Evolutionary conservation across 2,329 filamentous ascomycete species (phyloP).

Genomic region (Claviceps quebecensis): DNA sequence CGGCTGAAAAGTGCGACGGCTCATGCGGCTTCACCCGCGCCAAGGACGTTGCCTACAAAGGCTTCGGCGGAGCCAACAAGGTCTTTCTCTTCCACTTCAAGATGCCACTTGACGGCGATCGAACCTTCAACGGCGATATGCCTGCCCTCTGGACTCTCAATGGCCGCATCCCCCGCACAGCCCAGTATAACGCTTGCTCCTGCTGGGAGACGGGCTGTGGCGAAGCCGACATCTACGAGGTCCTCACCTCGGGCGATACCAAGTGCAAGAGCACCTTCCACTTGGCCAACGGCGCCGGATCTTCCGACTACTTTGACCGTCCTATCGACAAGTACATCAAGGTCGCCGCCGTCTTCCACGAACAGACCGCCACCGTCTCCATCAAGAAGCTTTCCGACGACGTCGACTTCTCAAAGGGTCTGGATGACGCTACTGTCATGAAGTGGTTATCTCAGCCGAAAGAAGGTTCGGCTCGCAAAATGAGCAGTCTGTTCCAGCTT

Average conservation of each 20-base stretch:
- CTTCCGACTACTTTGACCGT: slow-evolving; percentile 58
- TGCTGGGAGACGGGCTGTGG: slow-evolving; percentile 59
- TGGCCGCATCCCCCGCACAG: slow-evolving; percentile 53
- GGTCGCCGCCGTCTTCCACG: slow-evolving; percentile 48
- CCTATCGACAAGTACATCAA: slow-evolving; percentile 46
- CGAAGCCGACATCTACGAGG: slow-evolving; percentile 64
- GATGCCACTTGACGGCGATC: slow-evolving; percentile 49
- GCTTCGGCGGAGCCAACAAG: slow-evolving; percentile 56
- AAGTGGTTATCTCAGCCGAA: slow-evolving; percentile 16
- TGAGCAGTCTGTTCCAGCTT: slow-evolving; percentile 14
- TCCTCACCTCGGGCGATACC: slow-evolving; percentile 48
- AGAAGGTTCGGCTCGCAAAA: slow-evolving; percentile 1
- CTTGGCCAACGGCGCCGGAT: slow-evolving; percentile 46
- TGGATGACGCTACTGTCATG: slow-evolving; percentile 25
- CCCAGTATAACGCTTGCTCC: slow-evolving; percentile 57
- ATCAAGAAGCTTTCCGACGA: slow-evolving; percentile 37
- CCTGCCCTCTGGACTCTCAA: slow-evolving; percentile 68
- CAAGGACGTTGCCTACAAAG: slow-evolving; percentile 38
- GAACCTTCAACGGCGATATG: slow-evolving; percentile 47
- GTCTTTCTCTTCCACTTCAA: slow-evolving; percentile 60
- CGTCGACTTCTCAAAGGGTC: slow-evolving; percentile 25
- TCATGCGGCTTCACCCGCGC: slow-evolving; percentile 31
- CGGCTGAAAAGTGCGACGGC: slow-evolving; percentile 26
- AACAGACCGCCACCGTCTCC: slow-evolving; percentile 33
- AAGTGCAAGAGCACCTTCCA: slow-evolving; percentile 61